Evolutionary conservation across 768 basidiomycete species (phyloP).

Genomic region (Neoboletus subvelutipes): DNA sequence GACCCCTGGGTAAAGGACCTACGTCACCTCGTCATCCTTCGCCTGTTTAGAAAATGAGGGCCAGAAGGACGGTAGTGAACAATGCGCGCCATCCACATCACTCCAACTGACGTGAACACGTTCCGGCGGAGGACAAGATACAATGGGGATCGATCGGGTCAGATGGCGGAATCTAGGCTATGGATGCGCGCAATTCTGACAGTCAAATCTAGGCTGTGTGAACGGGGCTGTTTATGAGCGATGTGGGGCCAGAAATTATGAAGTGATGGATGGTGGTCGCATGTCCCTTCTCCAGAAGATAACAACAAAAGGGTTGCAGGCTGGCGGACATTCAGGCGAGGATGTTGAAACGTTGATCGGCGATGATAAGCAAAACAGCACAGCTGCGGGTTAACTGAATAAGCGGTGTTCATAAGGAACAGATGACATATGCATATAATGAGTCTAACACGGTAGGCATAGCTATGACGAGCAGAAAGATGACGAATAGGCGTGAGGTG

Average conservation of each 20-base stretch:
- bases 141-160: constrained; percentile 20
- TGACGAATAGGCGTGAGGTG: neutral
- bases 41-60: constrained; percentile 5
- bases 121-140: constrained; percentile 11
- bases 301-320: neutral
- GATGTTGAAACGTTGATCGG: neutral
- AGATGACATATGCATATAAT: neutral
- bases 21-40: constrained; percentile 24
- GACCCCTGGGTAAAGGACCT: constrained; percentile 26
- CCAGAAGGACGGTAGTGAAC: neutral
- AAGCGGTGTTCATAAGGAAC: neutral
- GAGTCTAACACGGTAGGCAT: neutral
- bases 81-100: neutral
- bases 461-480: neutral
- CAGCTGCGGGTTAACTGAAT: neutral
- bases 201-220: neutral
- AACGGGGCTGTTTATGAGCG: neutral
- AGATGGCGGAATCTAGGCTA: constrained; percentile 8
- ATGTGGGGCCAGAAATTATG: neutral
- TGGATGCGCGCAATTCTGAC: neutral
- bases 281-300: neutral
- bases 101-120: constrained; percentile 13
- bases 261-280: neutral
- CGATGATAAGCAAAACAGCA: constrained; percentile 3
- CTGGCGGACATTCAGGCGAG: neutral